Evolutionary conservation across 805 yeast species (phyloP), one percentile per base, ranked within the genome.

Genomic region (Metschnikowia matae): DNA sequence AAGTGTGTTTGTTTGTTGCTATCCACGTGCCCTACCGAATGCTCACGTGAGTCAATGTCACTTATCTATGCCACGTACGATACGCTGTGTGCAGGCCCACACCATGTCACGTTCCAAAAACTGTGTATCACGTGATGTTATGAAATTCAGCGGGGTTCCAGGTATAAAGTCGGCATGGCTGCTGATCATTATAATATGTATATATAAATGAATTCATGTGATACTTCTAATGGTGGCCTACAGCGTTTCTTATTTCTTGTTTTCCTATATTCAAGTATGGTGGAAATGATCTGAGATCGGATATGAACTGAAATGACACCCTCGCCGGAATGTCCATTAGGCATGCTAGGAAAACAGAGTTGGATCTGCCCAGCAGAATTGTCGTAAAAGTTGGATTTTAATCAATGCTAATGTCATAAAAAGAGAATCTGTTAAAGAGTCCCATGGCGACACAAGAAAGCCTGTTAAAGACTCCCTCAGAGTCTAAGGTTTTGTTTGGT

Each of bases 301-400:
- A 17, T 35, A 44, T 53, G 58, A 54, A 54, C 49, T 54, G 52
- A 52, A 47, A 29, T 41, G 52, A 48, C 48, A 49, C 53, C 40
- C 53, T 44, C 53, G 53, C 52, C 53, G 54, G 53, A 34, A 32
- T 48, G 49, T 50, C 54, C 57, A 54, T 54, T 52, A 52, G 57
- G 51, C 57, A 23, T 48, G 57, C 57, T 54, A 49, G 56, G 55
- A 53, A 52, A 49, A 48, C 58, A 47, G 62, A 59, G 62, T 59
- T 59, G 62, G 62, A 59, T 59, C 62, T 43, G 56, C 55, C 54
- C 53, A 52, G 56, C 54, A 48, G 56, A 50, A 43, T 46, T 45
- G 57, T 54, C 57, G 54, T 55, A 48, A 66, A 69, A 69, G 73
- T 68, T 69, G 73, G 74, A 69, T 64, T 64, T 64, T 63, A 64